Evolutionary conservation across 2,329 filamentous ascomycete genomes (phyloP), one percentile per base, ranked within the genome.

Genomic region (Diaporthe sp.): DNA sequence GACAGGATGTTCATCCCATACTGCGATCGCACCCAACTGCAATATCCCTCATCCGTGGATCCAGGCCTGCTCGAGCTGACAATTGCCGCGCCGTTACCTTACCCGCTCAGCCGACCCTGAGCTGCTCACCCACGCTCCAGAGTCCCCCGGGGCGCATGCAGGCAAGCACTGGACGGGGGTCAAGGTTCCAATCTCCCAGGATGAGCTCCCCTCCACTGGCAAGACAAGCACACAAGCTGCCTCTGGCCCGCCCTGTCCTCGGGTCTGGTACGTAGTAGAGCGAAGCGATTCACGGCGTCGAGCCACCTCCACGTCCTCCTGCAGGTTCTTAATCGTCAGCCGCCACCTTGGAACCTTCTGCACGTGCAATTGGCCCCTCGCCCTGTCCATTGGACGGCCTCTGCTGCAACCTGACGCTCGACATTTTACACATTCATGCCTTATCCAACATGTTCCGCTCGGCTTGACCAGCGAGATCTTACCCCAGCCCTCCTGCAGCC

Each of bases 401-500:
- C 22, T 25, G 49, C 73, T 77, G 76, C 76, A 75, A 67, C 39
- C 57, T 75, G 57, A 72, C 60, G 47, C 76, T 73, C 73, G 70
- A 71, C 63, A 67, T 73, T 70, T 47, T 61, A 58, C 75, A 75
- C 72, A 61, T 37, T 60, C 73, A 67, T 76, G 73, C 75, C 49
- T 58, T 74, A 75, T 71, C 28, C 61, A 57, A 63, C 63, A 3
- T 22, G 65, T 28, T 65, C 42, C 44, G 47, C 17, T 12, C 37
- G 63, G 58, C 49, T 42, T 67, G 75, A 71, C 75, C 75, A 70
- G 61, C 72, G 37, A 73, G 44, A 75, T 71, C 31, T 34, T 34
- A n/a, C 8, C 51, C 44, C 47, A 44, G 60, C 73, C 75, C 75
- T 75, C 75, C 74, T 58, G 68, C 53, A 70, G 49, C 47, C 53